Percentiles rank a stretch among this genome's conserved stretches.
phyloP scores from a whole-genome alignment of 352 stramenopile species.

The Elongisporangium prolatum region DNA sequence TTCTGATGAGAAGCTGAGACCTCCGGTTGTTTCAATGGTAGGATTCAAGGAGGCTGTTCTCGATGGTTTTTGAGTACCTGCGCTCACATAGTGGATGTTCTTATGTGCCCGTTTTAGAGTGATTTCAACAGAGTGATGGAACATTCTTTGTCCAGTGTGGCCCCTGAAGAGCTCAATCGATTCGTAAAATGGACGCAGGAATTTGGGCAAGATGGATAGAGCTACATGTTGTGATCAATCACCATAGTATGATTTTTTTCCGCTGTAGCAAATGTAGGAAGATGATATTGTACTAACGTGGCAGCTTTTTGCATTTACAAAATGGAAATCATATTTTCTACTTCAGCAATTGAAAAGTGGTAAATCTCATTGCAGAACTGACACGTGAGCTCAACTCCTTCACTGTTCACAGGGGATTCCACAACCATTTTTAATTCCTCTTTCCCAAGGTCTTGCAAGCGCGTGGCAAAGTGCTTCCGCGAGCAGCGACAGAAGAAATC shows the following conservation, averaged over 20 bases:
- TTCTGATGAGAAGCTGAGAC: conserved; percentile 79
- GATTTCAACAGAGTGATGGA: conserved; percentile 97
- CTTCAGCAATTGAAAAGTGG: conserved; percentile 47
- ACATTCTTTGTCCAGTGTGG: conserved; percentile 94
- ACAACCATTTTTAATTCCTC: conserved; percentile 48
- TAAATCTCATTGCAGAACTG: conserved; percentile 86
- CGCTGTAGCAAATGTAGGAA: not conserved
- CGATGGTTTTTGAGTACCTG: too few relatives aligned
- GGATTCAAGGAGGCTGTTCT: too few relatives aligned
- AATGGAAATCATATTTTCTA: conserved; percentile 30
- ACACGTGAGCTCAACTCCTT: conserved; percentile 70
- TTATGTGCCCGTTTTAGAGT: conserved; percentile 33
- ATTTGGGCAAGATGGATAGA: conserved; percentile 98
- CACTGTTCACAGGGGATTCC: conserved; percentile 28
- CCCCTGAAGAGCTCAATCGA: conserved; percentile 93
- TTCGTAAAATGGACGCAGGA: conserved; percentile 99
- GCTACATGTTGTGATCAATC: not conserved
- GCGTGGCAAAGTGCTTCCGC: conserved; percentile 53
- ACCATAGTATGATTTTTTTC: too few relatives aligned
- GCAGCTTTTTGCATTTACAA: conserved; percentile 8
- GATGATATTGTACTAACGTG: conserved; percentile 1
- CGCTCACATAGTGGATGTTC: too few relatives aligned
- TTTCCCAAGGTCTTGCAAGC: conserved; percentile 44
- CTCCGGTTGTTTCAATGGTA: conserved; percentile 86
- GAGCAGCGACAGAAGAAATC: conserved; percentile 86